Evolutionary conservation across 495 filamentous ascomycete genomes (phyloP).

Genomic region (Gamarada debralockiae): DNA sequence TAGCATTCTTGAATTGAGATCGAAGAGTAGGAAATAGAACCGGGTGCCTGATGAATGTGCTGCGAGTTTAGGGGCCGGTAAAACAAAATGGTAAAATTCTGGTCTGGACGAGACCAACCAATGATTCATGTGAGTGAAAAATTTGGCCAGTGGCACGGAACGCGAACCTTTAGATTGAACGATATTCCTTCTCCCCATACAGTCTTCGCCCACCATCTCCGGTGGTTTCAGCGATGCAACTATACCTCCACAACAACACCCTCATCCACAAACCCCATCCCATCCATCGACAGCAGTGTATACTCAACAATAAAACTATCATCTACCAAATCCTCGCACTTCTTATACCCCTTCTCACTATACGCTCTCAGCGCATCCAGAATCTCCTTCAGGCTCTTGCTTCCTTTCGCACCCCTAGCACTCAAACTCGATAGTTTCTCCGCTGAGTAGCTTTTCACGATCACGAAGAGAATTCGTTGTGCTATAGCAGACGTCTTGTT

Average conservation of each 20-base stretch:
- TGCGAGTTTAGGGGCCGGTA: too few relatives aligned
- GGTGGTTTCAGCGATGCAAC: too few relatives aligned
- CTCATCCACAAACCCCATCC: conserved; percentile 19
- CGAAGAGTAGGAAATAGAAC: too few relatives aligned
- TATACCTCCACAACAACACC: not conserved
- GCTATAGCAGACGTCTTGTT: conserved; percentile 80
- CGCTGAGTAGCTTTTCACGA: conserved; percentile 76
- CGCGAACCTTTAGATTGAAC: too few relatives aligned
- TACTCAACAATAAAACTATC: conserved; percentile 94
- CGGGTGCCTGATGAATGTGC: too few relatives aligned
- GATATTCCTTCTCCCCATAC: too few relatives aligned
- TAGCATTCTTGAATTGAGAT: too few relatives aligned
- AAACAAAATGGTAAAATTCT: too few relatives aligned
- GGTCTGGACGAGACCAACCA: too few relatives aligned
- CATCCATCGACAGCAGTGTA: conserved; percentile 83
- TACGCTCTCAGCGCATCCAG: conserved; percentile 79
- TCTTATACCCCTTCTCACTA: conserved; percentile 85
- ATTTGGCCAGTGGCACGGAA: too few relatives aligned
- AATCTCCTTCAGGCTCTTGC: conserved; percentile 73
- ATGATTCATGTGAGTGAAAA: too few relatives aligned
- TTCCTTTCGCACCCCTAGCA: conserved; percentile 59
- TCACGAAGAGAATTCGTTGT: conserved; percentile 75
- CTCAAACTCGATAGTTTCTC: conserved; percentile 55
- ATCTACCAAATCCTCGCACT: conserved; percentile 84
- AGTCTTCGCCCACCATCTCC: too few relatives aligned